Base-by-base conservation (phyloP, 108 stramenopile species). In the Epithemia pelagica region DNA sequence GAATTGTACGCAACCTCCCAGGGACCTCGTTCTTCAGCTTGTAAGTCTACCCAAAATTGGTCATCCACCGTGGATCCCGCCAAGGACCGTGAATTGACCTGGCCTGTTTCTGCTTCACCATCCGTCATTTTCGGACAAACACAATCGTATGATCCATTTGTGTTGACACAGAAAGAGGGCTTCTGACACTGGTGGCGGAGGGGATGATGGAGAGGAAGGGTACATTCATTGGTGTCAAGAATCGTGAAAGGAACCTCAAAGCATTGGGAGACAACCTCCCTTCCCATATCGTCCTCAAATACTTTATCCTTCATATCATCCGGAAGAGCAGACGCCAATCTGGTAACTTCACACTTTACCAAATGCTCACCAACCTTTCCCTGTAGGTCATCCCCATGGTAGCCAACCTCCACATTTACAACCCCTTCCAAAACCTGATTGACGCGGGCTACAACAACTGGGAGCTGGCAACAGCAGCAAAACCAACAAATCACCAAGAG, bases 71-170 rank as follows among this genome's bases (percentile, higher is more conserved):
- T 70, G 26, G n/a, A 46, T 32, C n/a, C 52, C 15, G 37, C 37
- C 29, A 18, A 26, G 37, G 32, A 28, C 32, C 8, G 33, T 30
- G 59, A 31, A n/a, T 26, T 20, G 19, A 23, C 54, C 1, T 64
- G n/a, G 22, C 3, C 5, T 28, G 24, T 19, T 32, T 24, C 62
- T 2, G n/a, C 64, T 15, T 30, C 54, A 5, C 15, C 15, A 15
- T 46, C 37, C 37, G 37, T 15, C 52, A 77, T 30, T 0, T 33
- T 32, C 2, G 87, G 91, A 80, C 94, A 96, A 54, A 86, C 58
- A 70, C 95, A 96, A 68, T 94, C 92, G 67, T 96, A 96, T 30
- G 89, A 87, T 55, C 95, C 95, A 58, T 84, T 62, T 51, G 93
- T 96, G 67, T 96, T 96, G 71, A 89, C 74, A 68, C 95, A 96